These are phyloP conservation scores for Lachnellula suecica DNA, from an alignment of 2,329 filamentous ascomycete species.

Conservation along the genomic window DNA sequence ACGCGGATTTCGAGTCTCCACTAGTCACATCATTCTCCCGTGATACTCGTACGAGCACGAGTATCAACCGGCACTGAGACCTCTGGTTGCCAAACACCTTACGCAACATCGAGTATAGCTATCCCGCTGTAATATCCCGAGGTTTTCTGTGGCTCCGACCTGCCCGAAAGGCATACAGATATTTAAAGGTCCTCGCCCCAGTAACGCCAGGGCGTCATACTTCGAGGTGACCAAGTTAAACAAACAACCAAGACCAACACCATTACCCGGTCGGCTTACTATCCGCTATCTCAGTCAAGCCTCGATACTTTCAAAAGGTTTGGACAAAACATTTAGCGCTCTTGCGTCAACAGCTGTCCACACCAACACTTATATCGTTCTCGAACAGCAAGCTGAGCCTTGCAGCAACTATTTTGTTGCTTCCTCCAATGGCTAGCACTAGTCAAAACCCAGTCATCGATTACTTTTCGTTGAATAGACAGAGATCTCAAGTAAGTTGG, in stretches of 20 bases:
- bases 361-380: neutral
- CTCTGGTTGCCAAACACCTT: conserved; percentile 15
- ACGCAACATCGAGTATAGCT: conserved; percentile 3
- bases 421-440: conserved; percentile 15
- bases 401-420: neutral
- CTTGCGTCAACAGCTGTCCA: neutral
- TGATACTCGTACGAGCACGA: conserved; percentile 25
- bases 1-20: conserved; percentile 6
- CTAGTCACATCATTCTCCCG: conserved; percentile 19
- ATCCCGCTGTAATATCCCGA: conserved; percentile 2
- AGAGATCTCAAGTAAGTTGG: conserved; percentile 23
- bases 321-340: too few species aligned
- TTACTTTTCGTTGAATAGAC: conserved; percentile 18
- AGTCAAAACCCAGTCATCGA: conserved; percentile 18
- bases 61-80: conserved; percentile 21
- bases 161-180: conserved; percentile 9
- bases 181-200: conserved; percentile 18
- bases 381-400: conserved; percentile 2
- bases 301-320: too few species aligned
- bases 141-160: conserved; percentile 6
- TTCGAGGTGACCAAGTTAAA: too few species aligned
- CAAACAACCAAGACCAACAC: too few species aligned
- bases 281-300: too few species aligned
- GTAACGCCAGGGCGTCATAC: conserved; percentile 18
- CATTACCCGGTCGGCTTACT: too few species aligned